Evolutionary conservation across 441 rosid genomes (phyloP), one percentile per base, ranked within the genome.

Genomic region (Erodium texanum): DNA sequence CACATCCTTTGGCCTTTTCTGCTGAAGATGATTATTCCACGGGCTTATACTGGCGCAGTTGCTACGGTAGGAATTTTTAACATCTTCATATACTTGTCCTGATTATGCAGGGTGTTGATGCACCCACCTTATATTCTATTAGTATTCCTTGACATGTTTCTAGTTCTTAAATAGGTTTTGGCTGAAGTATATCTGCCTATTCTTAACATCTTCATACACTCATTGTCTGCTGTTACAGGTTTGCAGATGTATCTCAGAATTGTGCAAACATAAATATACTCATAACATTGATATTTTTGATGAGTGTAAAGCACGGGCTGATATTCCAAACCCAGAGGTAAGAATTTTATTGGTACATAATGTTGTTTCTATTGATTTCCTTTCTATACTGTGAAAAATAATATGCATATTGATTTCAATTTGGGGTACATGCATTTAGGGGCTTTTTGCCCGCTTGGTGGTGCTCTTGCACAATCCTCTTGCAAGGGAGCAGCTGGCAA

Each of bases 1-100:
- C 93, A 86, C 66, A 81, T 88, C 64, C 98, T 94, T 75, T 94
- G 99, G 99, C 99, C 97, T 32, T 89, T 92, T 84, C 85, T 94
- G 48, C 76, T 94, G 81, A 92, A 88, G 84, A 85, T 87, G 97
- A 87, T 92, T 65, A 72, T 86, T 69, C 99, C 98, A 71, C 82
- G 79, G 68, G 77, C 68, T 62, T 92, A 87, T 74, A 87, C 96
- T 22, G 87, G 88, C 70, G 94, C 96, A 36, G 88, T 82, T 71
- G 98, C 93, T 67, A 88, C 85, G 71, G 97, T 94, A 82, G 45
- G 95, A 78, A 38, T 38, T 59, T 5, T 76, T 24, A 22, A 52
- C 65, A 58, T 38, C 43, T 38, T 24, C 56, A 61, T 62, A 68
- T 72, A 52, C 66, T 32, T 43, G 66, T 9, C 54, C 58, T 16